Evolutionary conservation across 2,329 filamentous ascomycete species (phyloP).

Genomic region (Chaetomium olivaceum): DNA sequence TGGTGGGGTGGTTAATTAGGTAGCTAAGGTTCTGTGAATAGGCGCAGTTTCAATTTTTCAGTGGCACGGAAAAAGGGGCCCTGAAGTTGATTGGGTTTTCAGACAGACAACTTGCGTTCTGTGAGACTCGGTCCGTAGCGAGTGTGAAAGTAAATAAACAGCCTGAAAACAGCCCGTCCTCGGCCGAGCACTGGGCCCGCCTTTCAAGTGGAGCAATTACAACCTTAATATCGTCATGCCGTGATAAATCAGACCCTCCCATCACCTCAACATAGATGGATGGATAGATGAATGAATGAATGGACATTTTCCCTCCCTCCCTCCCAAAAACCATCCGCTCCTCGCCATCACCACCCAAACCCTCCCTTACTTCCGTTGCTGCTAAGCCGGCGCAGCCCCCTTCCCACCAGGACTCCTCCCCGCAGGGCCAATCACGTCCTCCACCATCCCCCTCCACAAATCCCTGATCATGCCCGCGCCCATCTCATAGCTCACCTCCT

Average conservation of each 20-base stretch:
- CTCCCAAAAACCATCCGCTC: too few relatives aligned
- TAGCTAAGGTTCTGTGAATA: not conserved
- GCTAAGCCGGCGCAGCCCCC: conserved; percentile 35
- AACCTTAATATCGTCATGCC: not conserved
- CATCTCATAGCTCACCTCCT: conserved; percentile 33
- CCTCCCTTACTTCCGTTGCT: too few relatives aligned
- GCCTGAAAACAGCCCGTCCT: conserved; percentile 3
- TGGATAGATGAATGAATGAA: too few relatives aligned
- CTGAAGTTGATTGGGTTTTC: not conserved
- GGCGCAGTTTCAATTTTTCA: not conserved
- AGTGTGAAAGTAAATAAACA: not conserved
- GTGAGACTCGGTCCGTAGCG: not conserved
- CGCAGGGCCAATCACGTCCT: conserved; percentile 44
- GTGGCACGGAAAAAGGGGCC: not conserved
- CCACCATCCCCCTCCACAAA: conserved; percentile 58
- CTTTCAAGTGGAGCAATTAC: conserved; percentile 6
- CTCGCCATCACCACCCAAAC: not conserved
- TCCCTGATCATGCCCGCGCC: conserved; percentile 52
- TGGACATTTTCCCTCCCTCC: not conserved
- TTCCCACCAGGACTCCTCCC: conserved; percentile 23
- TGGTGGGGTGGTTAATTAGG: not conserved
- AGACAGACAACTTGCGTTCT: not conserved
- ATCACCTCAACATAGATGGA: not conserved
- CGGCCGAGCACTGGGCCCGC: conserved; percentile 12
- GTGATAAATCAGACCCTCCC: not conserved